Evolutionary conservation across 768 basidiomycete genomes (phyloP).

Genomic region (Suillus bovinus): DNA sequence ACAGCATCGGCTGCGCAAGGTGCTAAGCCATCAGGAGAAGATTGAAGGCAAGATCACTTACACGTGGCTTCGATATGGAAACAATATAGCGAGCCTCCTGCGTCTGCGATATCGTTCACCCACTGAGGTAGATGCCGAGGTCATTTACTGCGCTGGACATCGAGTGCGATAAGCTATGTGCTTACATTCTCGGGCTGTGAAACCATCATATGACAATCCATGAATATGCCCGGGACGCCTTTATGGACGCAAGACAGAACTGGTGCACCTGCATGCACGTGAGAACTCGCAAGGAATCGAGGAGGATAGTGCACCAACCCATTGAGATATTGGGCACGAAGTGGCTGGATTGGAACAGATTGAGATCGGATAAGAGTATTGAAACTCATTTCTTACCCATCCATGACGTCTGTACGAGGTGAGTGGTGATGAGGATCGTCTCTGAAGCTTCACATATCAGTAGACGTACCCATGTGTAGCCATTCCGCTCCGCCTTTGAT

Average conservation of each 20-base stretch:
- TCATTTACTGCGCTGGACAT: slow-evolving; percentile 1
- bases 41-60: slow-evolving; percentile 36
- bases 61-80: slow-evolving; percentile 96
- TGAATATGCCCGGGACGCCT: slow-evolving; percentile 91
- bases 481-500: slow-evolving; percentile 94
- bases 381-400: slow-evolving; percentile 60
- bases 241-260: slow-evolving; percentile 84
- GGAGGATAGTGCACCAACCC: slow-evolving; percentile 50
- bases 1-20: slow-evolving; percentile 59
- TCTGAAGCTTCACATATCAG: slow-evolving; percentile 12
- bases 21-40: slow-evolving; percentile 14
- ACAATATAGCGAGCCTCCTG: slow-evolving; percentile 92
- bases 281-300: slow-evolving; percentile 11
- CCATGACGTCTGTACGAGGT: slow-evolving; percentile 82
- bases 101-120: slow-evolving; percentile 94
- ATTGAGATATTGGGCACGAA: slow-evolving; percentile 99
- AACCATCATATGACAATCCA: slow-evolving; percentile 99
- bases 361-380: slow-evolving; percentile 12
- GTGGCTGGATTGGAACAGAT: slow-evolving; percentile 55
- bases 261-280: slow-evolving; percentile 65
- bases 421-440: slow-evolving; percentile 12
- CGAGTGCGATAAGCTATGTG: background rate
- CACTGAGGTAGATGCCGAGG: slow-evolving; percentile 54
- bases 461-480: slow-evolving; percentile 88
- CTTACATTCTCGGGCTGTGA: slow-evolving; percentile 83